A percentile compares a stretch with the other conserved stretches of the same genome.
Conservation (phyloP, 2,329 filamentous ascomycete species). For the Triangularia setosa region DNA sequence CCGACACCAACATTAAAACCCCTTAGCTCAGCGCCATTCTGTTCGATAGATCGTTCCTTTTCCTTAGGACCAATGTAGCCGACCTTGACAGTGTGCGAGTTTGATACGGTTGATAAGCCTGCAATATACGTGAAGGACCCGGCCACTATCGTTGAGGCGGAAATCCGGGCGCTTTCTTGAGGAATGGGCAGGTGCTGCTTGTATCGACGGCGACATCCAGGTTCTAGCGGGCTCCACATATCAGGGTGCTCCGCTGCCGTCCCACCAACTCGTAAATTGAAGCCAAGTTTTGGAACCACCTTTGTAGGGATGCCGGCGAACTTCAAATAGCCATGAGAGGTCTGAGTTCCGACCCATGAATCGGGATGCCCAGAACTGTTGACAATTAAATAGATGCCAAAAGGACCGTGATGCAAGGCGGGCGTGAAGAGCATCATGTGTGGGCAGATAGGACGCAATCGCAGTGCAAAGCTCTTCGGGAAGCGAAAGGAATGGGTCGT, state of each 20-base stretch:
- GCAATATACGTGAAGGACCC: neutral
- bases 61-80: neutral
- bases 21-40: neutral
- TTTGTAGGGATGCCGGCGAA: neutral
- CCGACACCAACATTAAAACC: neutral
- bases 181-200: neutral
- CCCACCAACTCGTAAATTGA: neutral
- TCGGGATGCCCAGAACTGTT: neutral
- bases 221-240: neutral
- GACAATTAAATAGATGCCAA: neutral
- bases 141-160: neutral
- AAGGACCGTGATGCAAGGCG: neutral
- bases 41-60: neutral
- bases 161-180: neutral
- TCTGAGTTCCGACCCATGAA: neutral
- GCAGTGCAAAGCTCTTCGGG: neutral
- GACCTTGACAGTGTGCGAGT: neutral
- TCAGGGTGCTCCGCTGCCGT: neutral
- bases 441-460: neutral
- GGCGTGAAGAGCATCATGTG: neutral
- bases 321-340: neutral
- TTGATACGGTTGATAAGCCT: neutral
- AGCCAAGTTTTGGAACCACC: neutral
- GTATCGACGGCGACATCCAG: neutral
- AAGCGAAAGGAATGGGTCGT: neutral